Conservation (phyloP, 108 stramenopile species). For the Skeletonema grethae region DNA sequence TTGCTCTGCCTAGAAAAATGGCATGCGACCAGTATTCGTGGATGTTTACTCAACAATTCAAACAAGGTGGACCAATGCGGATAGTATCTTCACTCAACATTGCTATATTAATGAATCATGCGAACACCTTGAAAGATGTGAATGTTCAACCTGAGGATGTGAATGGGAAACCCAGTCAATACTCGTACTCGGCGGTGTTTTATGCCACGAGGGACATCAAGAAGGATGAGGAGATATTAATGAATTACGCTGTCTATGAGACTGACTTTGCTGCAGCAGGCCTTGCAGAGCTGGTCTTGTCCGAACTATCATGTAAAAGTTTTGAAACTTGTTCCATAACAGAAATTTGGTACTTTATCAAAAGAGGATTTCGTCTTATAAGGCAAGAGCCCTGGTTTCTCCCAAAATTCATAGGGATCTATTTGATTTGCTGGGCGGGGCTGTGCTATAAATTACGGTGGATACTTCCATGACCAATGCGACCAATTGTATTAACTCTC, state of each 20-base stretch:
- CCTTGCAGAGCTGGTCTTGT: background rate
- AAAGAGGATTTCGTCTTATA: background rate
- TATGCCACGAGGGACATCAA: background rate
- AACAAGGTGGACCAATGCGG: background rate
- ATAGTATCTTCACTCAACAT: background rate
- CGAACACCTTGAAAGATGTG: background rate
- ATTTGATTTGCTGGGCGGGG: no score
- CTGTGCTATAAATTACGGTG: no score
- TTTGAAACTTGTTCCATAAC: no score
- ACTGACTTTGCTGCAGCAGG: background rate
- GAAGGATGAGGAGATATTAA: background rate
- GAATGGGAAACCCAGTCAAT: background rate
- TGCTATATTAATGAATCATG: background rate
- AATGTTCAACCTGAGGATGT: background rate
- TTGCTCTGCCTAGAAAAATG: conserved; percentile 12
- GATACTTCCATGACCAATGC: no score
- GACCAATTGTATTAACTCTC: no score
- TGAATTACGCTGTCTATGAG: background rate
- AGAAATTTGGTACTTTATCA: background rate
- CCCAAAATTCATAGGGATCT: no score
- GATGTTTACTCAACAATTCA: background rate
- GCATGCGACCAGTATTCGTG: conserved; percentile 14
- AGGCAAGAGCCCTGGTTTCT: no score
- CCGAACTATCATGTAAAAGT: background rate
- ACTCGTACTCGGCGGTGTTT: background rate